A percentile compares a stretch with the other conserved stretches of the same genome.
phyloP scores from a whole-genome alignment of 768 basidiomycete genomes.

The Termitomyces sp. region DNA sequence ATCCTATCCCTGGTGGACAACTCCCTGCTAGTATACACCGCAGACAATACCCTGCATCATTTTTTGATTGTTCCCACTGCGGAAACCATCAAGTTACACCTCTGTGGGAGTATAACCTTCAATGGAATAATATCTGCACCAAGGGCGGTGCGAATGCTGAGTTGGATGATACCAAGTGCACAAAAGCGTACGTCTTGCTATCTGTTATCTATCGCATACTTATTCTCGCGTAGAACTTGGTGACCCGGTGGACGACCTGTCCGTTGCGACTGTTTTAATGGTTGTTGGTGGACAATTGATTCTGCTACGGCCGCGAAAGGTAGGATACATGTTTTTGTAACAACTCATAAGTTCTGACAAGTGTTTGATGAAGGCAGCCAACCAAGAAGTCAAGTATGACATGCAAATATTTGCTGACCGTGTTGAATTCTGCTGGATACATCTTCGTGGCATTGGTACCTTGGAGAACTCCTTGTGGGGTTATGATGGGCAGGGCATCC shows the following conservation, averaged over 20 bases:
- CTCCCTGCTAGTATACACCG: constrained; percentile 90
- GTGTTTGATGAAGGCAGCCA: constrained; percentile 53
- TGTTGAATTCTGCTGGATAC: constrained; percentile 99
- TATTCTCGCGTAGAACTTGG: constrained; percentile 68
- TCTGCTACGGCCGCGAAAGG: constrained; percentile 86
- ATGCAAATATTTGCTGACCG: constrained; percentile 95
- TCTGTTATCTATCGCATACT: background rate
- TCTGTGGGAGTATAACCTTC: constrained; percentile 95
- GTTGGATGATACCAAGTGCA: constrained; percentile 94
- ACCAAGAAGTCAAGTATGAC: constrained; percentile 93
- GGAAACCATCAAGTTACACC: constrained; percentile 79
- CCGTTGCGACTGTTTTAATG: constrained; percentile 94
- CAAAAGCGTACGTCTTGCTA: constrained; percentile 75
- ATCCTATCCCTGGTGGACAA: constrained; percentile 93
- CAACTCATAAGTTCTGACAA: background rate
- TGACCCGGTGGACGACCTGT: constrained; percentile 89
- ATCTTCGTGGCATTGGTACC: constrained; percentile 88
- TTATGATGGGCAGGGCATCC: constrained; percentile 85
- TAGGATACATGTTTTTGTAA: constrained; percentile 21
- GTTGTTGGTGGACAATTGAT: constrained; percentile 92
- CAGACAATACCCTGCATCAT: constrained; percentile 91
- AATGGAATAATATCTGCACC: constrained; percentile 86
- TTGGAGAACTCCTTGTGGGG: constrained; percentile 98
- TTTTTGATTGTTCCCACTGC: constrained; percentile 85
- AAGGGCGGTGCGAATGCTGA: constrained; percentile 81